phyloP scores from a whole-genome alignment of 495 filamentous ascomycete genomes.

The Talaromyces thailandensis region DNA sequence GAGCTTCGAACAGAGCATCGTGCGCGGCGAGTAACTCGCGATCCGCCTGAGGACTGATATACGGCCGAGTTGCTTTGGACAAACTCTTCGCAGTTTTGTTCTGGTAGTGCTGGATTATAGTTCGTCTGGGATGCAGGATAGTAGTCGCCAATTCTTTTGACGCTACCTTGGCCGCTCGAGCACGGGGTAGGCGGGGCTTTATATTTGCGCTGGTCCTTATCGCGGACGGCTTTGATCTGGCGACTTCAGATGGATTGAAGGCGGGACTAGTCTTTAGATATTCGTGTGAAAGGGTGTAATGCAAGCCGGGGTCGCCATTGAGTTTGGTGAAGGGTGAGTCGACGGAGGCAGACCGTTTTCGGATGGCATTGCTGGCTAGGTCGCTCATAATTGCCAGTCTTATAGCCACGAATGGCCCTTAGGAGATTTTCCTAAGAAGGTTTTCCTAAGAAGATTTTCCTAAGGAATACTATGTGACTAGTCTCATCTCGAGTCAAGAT shows the following conservation, averaged over 20 bases:
- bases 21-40: constrained; percentile 29
- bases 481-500: background rate
- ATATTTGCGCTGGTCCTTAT: constrained; percentile 7
- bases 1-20: constrained; percentile 19
- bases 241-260: constrained; percentile 14
- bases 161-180: background rate
- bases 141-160: constrained; percentile 11
- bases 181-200: constrained; percentile 8
- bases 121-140: constrained; percentile 22
- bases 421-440: background rate
- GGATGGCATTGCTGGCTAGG: background rate
- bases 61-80: constrained; percentile 24
- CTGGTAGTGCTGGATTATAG: constrained; percentile 19
- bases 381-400: background rate
- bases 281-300: background rate
- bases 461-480: background rate
- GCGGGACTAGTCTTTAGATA: constrained; percentile 14
- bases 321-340: background rate
- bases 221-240: constrained; percentile 5
- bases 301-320: background rate
- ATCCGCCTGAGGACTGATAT: constrained; percentile 24
- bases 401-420: background rate
- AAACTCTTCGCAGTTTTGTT: constrained; percentile 19
- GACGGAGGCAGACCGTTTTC: background rate
- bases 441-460: background rate